Conservation (phyloP, 495 filamentous ascomycete species). For the Parachaetomium inaequale region DNA sequence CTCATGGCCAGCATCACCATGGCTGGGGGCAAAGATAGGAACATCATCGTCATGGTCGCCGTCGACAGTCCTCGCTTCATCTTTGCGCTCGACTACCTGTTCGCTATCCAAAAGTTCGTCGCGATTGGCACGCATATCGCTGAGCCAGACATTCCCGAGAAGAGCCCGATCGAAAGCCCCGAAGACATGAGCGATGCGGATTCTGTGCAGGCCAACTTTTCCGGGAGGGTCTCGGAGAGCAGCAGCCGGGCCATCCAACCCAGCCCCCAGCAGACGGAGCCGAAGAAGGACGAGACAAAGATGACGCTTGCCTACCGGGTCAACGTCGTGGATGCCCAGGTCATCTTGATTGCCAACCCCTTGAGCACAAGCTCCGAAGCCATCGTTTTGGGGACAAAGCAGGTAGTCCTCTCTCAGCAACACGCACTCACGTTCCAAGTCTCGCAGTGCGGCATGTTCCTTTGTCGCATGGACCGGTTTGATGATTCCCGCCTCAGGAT, state of each 20-base stretch:
- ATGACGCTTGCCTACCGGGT: slow-evolving; percentile 85
- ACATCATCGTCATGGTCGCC: slow-evolving; percentile 87
- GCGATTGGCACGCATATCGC: slow-evolving; percentile 61
- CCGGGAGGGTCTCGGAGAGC: slow-evolving; percentile 29
- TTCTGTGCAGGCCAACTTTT: slow-evolving; percentile 40
- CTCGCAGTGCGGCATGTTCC: slow-evolving; percentile 91
- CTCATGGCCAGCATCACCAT: slow-evolving; percentile 97
- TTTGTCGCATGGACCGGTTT: slow-evolving; percentile 97
- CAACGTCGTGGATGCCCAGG: slow-evolving; percentile 91
- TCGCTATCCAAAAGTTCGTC: slow-evolving; percentile 80
- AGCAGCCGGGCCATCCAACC: slow-evolving; percentile 13
- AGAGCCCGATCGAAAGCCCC: slow-evolving; percentile 54
- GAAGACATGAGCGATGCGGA: slow-evolving; percentile 59
- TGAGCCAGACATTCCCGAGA: slow-evolving; percentile 51
- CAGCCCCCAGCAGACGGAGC: slow-evolving; percentile 4
- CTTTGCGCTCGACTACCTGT: slow-evolving; percentile 90
- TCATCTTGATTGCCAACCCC: slow-evolving; percentile 94
- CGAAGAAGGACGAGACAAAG: slow-evolving; percentile 38
- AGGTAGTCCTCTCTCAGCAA: slow-evolving; percentile 87
- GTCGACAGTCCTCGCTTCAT: slow-evolving; percentile 94
- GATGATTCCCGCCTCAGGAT: slow-evolving; percentile 83
- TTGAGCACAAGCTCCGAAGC: slow-evolving; percentile 85
- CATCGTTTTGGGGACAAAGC: slow-evolving; percentile 91
- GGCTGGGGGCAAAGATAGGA: slow-evolving; percentile 76
- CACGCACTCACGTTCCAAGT: slow-evolving; percentile 91